Conservation (phyloP, 306 rosid genomes). For the Glycine soja region DNA sequence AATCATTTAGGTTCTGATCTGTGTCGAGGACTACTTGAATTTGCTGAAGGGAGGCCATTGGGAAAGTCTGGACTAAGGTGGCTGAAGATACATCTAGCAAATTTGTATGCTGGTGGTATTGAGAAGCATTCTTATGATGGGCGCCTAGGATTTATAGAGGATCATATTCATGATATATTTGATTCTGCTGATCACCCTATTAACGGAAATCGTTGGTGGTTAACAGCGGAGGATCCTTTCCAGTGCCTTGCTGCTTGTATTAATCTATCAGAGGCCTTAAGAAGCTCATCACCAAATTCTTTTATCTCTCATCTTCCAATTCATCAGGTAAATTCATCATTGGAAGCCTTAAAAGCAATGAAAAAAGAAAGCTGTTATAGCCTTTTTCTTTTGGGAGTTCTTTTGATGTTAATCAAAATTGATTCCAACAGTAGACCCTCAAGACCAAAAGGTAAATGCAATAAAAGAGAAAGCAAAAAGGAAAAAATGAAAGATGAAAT, state of each 20-base stretch:
- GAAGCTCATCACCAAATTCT: slow-evolving; percentile 77
- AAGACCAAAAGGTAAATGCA: slow-evolving; percentile 10
- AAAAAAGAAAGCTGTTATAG: background rate
- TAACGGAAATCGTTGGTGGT: slow-evolving; percentile 86
- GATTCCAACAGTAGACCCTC: background rate
- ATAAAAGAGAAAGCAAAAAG: background rate
- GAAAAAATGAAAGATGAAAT: slow-evolving; percentile 24
- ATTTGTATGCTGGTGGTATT: slow-evolving; percentile 73
- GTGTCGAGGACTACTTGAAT: slow-evolving; percentile 86
- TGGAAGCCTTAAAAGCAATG: slow-evolving; percentile 21
- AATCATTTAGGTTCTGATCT: slow-evolving; percentile 93
- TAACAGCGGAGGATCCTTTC: slow-evolving; percentile 89
- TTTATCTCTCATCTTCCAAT: slow-evolving; percentile 79
- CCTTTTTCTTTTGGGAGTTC: slow-evolving; percentile 24
- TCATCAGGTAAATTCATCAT: slow-evolving; percentile 72
- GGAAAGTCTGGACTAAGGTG: slow-evolving; percentile 82
- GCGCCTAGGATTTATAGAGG: slow-evolving; percentile 76
- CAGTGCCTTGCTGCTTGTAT: slow-evolving; percentile 90
- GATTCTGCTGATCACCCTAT: slow-evolving; percentile 84
- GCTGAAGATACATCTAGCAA: slow-evolving; percentile 89
- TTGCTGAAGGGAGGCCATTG: slow-evolving; percentile 81
- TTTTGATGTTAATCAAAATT: slow-evolving; percentile 4
- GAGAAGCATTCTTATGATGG: slow-evolving; percentile 83
- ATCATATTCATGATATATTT: slow-evolving; percentile 71
- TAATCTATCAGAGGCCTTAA: slow-evolving; percentile 80